phyloP scores from a whole-genome alignment of 2,329 filamentous ascomycete genomes.

The Pseudocercospora vitis region DNA sequence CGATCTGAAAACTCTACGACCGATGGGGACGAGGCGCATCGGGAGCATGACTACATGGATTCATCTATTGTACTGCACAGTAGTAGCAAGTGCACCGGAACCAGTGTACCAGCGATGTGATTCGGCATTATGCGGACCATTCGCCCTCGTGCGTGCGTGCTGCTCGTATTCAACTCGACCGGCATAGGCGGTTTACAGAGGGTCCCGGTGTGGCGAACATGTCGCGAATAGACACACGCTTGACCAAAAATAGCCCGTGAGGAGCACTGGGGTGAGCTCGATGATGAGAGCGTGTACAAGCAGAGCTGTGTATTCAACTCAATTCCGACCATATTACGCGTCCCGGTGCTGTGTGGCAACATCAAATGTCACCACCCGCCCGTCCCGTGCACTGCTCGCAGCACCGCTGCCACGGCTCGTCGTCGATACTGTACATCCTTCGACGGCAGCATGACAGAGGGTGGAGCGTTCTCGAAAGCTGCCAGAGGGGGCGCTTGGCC shows the following conservation, averaged over 20 bases:
- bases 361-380: background rate
- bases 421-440: background rate
- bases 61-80: no score
- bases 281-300: no score
- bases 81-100: no score
- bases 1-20: slow-evolving; percentile 9
- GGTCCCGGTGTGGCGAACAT: slow-evolving; percentile 12
- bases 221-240: slow-evolving; percentile 11
- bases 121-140: background rate
- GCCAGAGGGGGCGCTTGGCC: slow-evolving; percentile 5
- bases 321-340: slow-evolving; percentile 8
- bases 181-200: slow-evolving; percentile 9
- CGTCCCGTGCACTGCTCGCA: background rate
- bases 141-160: background rate
- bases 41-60: background rate
- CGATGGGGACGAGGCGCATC: background rate
- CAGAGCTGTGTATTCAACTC: slow-evolving; percentile 2
- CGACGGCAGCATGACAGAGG: background rate
- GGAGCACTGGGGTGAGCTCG: background rate
- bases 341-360: no score
- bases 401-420: no score
- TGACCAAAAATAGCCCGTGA: slow-evolving; percentile 1
- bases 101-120: no score
- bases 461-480: slow-evolving; percentile 12
- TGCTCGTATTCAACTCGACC: slow-evolving; percentile 19